Evolutionary conservation across 2,329 filamentous ascomycete species (phyloP), one percentile per base, ranked within the genome.

Genomic region (Penicillium palitans): DNA sequence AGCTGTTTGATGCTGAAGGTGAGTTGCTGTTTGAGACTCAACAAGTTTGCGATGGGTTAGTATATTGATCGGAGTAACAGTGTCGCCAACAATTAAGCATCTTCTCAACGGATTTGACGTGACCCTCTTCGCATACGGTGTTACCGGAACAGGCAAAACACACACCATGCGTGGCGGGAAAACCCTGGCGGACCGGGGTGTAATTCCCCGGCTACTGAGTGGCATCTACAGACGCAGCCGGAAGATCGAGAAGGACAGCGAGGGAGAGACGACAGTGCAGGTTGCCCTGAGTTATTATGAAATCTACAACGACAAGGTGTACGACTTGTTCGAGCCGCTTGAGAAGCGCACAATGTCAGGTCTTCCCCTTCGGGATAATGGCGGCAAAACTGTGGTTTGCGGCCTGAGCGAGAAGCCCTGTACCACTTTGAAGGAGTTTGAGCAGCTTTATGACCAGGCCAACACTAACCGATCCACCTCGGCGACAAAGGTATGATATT

Each of bases 281-380:
- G 90, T 96, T 17, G 82, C 86, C 13, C 83, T 97, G 69, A 93
- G 90, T 29, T 97, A 97, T 78, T 96, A 96, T 78, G 93, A 97
- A 74, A 96, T 97, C 65, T 97, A 97, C 78, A 96, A 96, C 74
- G 93, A 97, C 79, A 93, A 93, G 72, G 92, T 96, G 21, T 96
- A 88, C 70, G 93, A 97, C 72, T 80, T 97, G 33, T 91, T 97
- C 65, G 90, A 96, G 72, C 82, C 91, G 0, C 89, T 88, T 0
- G 93, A 97, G 74, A 96, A 92, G 79, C 89, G 95, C 51, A 92
- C 90, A 0, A 80, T 90, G 2, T 84, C 90, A 0, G 93, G 93
- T 0, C 79, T 96, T 27, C 90, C 90, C 2, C 84, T 96, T 25
- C 85, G 92, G 27, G 92, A 96, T 70, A 93, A 92, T 69, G 88